These are phyloP conservation scores for Wallacemonas sp. DNA, from an alignment of 208 protist genomes.

Conservation along the genomic window DNA sequence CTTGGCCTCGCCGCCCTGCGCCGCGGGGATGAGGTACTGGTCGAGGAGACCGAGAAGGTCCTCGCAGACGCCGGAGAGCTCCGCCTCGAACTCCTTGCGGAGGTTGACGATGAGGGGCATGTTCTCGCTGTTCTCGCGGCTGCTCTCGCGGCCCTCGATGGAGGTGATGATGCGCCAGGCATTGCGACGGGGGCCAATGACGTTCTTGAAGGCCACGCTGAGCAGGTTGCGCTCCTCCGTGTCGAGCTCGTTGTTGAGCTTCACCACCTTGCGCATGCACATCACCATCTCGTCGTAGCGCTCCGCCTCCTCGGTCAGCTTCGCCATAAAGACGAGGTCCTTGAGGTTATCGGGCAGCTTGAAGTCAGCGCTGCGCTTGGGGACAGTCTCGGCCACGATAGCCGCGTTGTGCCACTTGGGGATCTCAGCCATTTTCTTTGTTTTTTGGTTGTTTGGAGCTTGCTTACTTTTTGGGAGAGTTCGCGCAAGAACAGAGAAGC, in stretches of 20 bases:
- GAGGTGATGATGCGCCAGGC: conserved; percentile 98
- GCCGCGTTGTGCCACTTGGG: conserved; percentile 84
- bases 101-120: conserved; percentile 94
- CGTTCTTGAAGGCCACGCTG: conserved; percentile 99
- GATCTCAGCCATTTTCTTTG: conserved; percentile 75
- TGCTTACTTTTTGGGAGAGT: neutral
- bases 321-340: conserved; percentile 96
- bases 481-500: too few species aligned
- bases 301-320: conserved; percentile 98
- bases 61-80: conserved; percentile 98
- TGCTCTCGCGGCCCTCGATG: conserved; percentile 97
- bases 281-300: conserved; percentile 99
- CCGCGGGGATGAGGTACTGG: conserved; percentile 96
- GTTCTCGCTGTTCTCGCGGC: conserved; percentile 87
- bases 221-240: conserved; percentile 99
- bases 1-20: conserved; percentile 89
- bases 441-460: neutral
- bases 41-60: conserved; percentile 97
- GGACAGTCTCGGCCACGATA: conserved; percentile 78
- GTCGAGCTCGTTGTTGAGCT: conserved; percentile 95
- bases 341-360: conserved; percentile 74
- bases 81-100: conserved; percentile 95
- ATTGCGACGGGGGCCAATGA: conserved; percentile 98
- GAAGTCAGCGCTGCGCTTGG: conserved; percentile 73
- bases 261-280: conserved; percentile 97